Percentiles rank a stretch among this genome's conserved stretches.
Conservation (phyloP, 2,329 filamentous ascomycete genomes). For the Phaeosphaeriaceae sp. region DNA sequence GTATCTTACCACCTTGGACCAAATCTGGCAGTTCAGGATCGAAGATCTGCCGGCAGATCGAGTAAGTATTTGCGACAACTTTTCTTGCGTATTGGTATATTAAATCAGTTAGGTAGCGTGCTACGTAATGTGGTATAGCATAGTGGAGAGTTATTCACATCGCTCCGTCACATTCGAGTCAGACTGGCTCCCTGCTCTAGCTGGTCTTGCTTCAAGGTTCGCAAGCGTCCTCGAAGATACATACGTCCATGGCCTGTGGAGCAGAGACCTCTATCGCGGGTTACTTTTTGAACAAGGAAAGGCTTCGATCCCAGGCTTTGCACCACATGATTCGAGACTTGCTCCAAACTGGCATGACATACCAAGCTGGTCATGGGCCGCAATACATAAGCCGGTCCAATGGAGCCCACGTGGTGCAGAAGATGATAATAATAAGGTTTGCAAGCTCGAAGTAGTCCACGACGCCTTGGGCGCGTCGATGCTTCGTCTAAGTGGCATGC, state of each 20-base stretch:
- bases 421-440: no score
- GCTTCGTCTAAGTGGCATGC: background rate
- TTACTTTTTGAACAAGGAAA: background rate
- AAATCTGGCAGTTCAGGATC: background rate
- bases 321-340: background rate
- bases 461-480: no score
- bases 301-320: background rate
- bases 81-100: no score
- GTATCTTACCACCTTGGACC: background rate
- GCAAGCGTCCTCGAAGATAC: background rate
- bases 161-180: constrained; percentile 2
- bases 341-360: background rate
- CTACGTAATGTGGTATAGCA: background rate
- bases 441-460: no score
- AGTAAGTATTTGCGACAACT: background rate
- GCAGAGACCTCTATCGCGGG: background rate
- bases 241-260: constrained; percentile 1
- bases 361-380: constrained; percentile 1
- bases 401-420: no score
- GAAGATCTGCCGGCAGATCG: background rate
- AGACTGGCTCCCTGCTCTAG: constrained; percentile 6
- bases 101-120: background rate
- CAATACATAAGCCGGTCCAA: background rate
- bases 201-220: constrained; percentile 5
- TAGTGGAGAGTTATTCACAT: background rate